Conservation (phyloP, 805 yeast species). For the Yarrowia sp. region DNA sequence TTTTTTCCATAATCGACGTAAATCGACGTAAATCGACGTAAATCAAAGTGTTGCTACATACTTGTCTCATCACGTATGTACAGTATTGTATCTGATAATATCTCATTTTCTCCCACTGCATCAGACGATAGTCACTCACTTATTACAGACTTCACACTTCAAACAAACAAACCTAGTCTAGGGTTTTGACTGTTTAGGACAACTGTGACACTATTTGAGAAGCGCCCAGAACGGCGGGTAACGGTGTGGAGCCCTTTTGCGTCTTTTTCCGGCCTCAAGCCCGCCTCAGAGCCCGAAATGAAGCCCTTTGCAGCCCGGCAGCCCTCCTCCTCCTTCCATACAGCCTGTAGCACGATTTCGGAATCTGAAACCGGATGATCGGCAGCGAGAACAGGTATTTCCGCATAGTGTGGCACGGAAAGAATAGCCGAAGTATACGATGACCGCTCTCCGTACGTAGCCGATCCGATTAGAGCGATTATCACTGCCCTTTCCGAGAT, state of each 20-base stretch:
- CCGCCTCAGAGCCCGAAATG: no score
- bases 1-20: no score
- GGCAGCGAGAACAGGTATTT: neutral
- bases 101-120: neutral
- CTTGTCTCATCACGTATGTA: no score
- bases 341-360: slow-evolving; percentile 1
- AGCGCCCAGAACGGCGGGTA: neutral
- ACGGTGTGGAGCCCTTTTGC: neutral
- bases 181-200: neutral
- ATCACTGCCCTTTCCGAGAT: no score
- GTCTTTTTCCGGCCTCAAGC: neutral
- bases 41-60: no score
- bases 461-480: no score
- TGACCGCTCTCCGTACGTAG: no score
- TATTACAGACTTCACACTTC: no score
- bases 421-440: neutral
- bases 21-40: no score
- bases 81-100: neutral
- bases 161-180: neutral
- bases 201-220: slow-evolving; percentile 1
- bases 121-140: slow-evolving; percentile 5
- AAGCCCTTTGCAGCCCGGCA: neutral
- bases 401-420: neutral
- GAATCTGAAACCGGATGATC: slow-evolving; percentile 26
- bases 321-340: neutral